Conservation (phyloP, 2,329 filamentous ascomycete species). For the Sporothrix curviconia region DNA sequence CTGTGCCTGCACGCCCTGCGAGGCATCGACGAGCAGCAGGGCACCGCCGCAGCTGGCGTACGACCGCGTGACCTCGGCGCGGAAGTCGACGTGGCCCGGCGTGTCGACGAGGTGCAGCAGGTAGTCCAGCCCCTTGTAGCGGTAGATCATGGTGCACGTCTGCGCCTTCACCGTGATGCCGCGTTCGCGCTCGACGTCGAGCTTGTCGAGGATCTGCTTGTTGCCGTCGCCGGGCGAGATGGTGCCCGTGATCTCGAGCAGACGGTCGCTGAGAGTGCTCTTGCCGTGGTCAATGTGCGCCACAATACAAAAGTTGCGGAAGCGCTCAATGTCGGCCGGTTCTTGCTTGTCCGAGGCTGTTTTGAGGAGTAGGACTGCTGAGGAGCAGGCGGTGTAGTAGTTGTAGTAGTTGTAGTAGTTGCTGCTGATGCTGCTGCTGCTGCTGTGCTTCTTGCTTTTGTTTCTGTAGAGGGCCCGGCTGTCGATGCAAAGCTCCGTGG, state of each 20-base stretch:
- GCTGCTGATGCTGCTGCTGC: neutral
- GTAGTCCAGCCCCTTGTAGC: conserved; percentile 78
- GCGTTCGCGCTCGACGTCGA: conserved; percentile 91
- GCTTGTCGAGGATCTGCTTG: conserved; percentile 93
- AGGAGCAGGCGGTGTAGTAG: neutral
- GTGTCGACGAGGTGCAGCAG: conserved; percentile 94
- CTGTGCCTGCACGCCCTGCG: conserved; percentile 93
- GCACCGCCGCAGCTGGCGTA: conserved; percentile 96
- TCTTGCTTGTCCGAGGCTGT: conserved; percentile 14
- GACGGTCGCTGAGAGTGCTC: conserved; percentile 84
- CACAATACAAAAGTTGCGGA: conserved; percentile 96
- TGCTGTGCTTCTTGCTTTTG: neutral
- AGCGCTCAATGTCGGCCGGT: conserved; percentile 51
- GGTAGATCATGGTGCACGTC: conserved; percentile 97
- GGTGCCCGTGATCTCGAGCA: conserved; percentile 90
- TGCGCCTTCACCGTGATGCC: conserved; percentile 99
- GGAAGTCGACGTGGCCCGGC: conserved; percentile 94
- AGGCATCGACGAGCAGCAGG: conserved; percentile 86
- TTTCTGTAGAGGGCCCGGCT: neutral
- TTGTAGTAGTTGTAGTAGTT: neutral
- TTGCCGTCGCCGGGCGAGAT: conserved; percentile 75
- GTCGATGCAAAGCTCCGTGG: too few relatives aligned
- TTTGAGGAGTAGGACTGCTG: neutral
- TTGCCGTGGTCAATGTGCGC: conserved; percentile 99
- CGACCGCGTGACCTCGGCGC: conserved; percentile 89